A percentile compares a stretch with the other conserved stretches of the same genome.
Evolutionary conservation across 2,329 filamentous ascomycete species (phyloP).

Genomic region (Mariannaea elegans): DNA sequence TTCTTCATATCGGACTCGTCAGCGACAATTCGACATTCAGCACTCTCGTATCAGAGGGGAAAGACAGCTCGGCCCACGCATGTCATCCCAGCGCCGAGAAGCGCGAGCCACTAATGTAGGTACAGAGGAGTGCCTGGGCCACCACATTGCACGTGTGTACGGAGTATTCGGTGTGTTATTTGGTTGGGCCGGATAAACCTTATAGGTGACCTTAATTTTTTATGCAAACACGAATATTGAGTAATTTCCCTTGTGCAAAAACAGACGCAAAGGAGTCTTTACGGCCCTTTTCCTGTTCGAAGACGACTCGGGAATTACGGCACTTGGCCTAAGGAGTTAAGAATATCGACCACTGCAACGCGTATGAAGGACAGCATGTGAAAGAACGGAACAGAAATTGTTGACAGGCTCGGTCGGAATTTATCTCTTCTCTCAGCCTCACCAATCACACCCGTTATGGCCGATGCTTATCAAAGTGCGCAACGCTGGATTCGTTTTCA

Average conservation of each 20-base stretch:
- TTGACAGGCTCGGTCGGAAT: too few relatives aligned
- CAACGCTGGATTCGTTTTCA: neutral
- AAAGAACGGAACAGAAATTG: too few relatives aligned
- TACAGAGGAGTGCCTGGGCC: too few relatives aligned
- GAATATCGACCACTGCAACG: too few relatives aligned
- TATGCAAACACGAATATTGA: neutral
- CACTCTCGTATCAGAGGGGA: neutral
- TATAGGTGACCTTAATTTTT: neutral
- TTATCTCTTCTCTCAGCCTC: neutral
- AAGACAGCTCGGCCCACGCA: neutral
- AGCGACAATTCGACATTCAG: neutral
- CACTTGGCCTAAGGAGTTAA: neutral
- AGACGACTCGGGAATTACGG: conserved; percentile 18
- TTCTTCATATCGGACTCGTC: too few relatives aligned
- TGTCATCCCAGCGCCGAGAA: neutral
- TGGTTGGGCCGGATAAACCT: neutral
- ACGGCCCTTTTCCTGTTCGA: neutral
- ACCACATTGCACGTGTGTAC: neutral
- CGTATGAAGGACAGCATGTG: too few relatives aligned
- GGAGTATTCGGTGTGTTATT: too few relatives aligned
- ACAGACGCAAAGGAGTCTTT: too few relatives aligned
- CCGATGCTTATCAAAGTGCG: neutral
- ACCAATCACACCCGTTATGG: neutral
- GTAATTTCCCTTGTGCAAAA: neutral
- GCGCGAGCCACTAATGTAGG: too few relatives aligned